Evolutionary conservation across 495 filamentous ascomycete genomes (phyloP), one percentile per base, ranked within the genome.

Genomic region (Podospora bellae-mahoneyi): DNA sequence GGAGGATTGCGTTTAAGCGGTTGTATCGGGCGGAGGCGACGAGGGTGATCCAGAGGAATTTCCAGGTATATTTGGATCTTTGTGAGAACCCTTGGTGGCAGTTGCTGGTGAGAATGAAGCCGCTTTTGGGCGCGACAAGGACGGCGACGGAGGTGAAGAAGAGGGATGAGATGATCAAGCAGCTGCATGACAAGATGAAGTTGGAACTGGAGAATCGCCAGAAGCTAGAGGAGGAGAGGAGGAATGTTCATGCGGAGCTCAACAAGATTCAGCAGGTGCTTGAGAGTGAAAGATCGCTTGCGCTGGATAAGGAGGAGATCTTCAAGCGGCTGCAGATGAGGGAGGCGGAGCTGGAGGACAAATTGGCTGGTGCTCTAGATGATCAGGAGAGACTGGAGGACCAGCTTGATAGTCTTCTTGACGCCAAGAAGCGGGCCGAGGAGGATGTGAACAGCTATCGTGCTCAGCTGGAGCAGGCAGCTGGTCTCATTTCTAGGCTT

Each of bases 271-370:
- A 97, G 72, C 91, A 97, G 68, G 96, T 91, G 1, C 81, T 99
- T 10, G 96, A 99, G 78, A 97, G 93, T 68, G 96, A 99, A 78
- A 88, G 96, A 64, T 91, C 94, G 23, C 82, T 99, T 32, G 96
- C 96, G 0, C 82, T 99, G 7, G 96, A 99, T 77, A 99, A 98
- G 75, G 96, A 99, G 71, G 95, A 98, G 69, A 98, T 99, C 53
- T 97, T 97, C 82, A 95, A 94, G 75, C 86, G 96, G 19, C 83
- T 97, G n/a, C 94, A 97, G 74, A 76, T 90, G 48, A 88, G 94
- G 27, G 95, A 98, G 75, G 87, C 89, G 4, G 94, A 97, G 73
- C 84, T 99, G 0, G 89, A 86, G 19, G 96, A 99, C 73, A 97
- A 98, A 79, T 83, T 99, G 23, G 86, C 92, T 15, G 95, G 89